These are phyloP conservation scores for Shiraia bambusicola DNA, from an alignment of 2,329 filamentous ascomycete genomes.

Conservation along the genomic window DNA sequence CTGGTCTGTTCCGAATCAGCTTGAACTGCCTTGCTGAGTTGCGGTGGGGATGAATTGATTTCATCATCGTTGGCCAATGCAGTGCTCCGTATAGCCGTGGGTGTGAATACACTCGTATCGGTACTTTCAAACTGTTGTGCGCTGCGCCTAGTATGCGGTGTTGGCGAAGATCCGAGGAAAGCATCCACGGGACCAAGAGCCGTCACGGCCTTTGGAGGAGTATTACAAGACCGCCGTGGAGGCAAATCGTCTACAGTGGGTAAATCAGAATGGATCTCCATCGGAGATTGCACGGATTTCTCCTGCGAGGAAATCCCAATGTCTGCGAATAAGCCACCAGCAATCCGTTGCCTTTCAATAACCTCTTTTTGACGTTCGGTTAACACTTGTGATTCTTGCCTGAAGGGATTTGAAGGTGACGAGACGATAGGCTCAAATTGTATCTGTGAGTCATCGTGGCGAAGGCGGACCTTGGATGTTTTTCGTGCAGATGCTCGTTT, in stretches of 20 bases:
- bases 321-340: slow-evolving; percentile 67
- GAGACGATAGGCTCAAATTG: slow-evolving; percentile 71
- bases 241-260: slow-evolving; percentile 28
- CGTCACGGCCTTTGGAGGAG: slow-evolving; percentile 28
- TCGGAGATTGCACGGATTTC: slow-evolving; percentile 23
- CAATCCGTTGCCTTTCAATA: slow-evolving; percentile 66
- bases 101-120: slow-evolving; percentile 30
- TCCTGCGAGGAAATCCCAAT: slow-evolving; percentile 44
- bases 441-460: slow-evolving; percentile 82
- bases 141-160: slow-evolving; percentile 33
- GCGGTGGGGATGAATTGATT: slow-evolving; percentile 41
- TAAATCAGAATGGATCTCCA: slow-evolving; percentile 34
- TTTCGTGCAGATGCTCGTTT: slow-evolving; percentile 26
- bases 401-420: slow-evolving; percentile 51
- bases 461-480: slow-evolving; percentile 56
- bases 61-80: slow-evolving; percentile 27
- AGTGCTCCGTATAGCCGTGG: slow-evolving; percentile 28
- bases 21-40: slow-evolving; percentile 17
- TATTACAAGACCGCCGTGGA: slow-evolving; percentile 21
- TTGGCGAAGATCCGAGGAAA: slow-evolving; percentile 41
- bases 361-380: slow-evolving; percentile 81
- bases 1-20: neutral
- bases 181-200: slow-evolving; percentile 38
- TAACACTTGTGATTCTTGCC: slow-evolving; percentile 68
- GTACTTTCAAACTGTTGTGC: slow-evolving; percentile 29